Evolutionary conservation across 2,329 filamentous ascomycete species (phyloP).

Genomic region (Microdochium nivale): DNA sequence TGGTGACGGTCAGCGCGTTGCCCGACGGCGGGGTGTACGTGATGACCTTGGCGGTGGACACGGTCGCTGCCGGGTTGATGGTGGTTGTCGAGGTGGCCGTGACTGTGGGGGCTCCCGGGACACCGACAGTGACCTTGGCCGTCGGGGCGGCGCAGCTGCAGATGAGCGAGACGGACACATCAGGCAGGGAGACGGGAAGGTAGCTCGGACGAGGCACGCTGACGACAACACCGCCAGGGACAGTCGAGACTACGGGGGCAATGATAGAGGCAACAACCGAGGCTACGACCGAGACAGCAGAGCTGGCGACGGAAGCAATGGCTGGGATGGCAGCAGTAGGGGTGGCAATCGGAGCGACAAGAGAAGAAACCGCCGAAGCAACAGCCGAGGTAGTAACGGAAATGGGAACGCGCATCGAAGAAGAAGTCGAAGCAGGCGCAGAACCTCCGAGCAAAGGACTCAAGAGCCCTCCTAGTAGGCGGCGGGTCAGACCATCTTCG

Average conservation of each 20-base stretch:
- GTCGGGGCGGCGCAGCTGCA: constrained; percentile 5
- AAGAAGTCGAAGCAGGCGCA: not conserved
- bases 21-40: not conserved
- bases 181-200: constrained; percentile 4
- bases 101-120: not conserved
- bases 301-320: not conserved
- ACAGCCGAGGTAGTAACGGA: not conserved
- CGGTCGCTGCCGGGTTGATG: constrained; percentile 1
- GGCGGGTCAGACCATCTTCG: not conserved
- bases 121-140: constrained; percentile 2
- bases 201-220: constrained; percentile 1
- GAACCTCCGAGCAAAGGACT: not conserved
- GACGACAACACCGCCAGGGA: not conserved
- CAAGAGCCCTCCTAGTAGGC: not conserved
- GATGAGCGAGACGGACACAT: constrained; percentile 2
- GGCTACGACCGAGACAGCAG: not conserved
- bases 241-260: not conserved
- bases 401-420: not conserved
- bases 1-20: not conserved
- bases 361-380: not conserved
- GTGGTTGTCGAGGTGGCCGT: not conserved
- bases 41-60: not conserved
- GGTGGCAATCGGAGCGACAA: too few species aligned
- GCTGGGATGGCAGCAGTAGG: not conserved
- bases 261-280: not conserved